Evolutionary conservation across 202 grass and related monocot species (phyloP), one percentile per base, ranked within the genome.

Genomic region (Carex sylvatica): DNA sequence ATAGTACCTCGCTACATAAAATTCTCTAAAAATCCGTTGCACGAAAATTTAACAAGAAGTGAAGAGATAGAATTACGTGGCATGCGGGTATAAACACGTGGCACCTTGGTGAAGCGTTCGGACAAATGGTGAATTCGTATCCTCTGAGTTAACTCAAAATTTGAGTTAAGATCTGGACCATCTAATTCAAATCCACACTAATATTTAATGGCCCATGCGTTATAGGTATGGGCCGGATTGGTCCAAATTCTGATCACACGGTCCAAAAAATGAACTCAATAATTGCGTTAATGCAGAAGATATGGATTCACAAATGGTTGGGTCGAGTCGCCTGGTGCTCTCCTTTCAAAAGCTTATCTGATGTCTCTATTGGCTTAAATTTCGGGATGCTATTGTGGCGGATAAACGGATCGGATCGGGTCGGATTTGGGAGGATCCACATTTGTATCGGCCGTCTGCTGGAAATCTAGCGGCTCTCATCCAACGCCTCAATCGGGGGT

Each of bases 101-200:
- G 73, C 73, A 3, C 28, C 51, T 4, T 33, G 36, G 12, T 78
- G 69, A 53, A 55, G 89, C 86, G 88, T 93, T 84, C 84, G 86
- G 75, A 62, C 63, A 47, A 76, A 52, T 58, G 4, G 72, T n/a
- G n/a, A n/a, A 33, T 33, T 33, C 3, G 31, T 33, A 33, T 33
- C 31, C 31, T 33, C 31, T 33, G 31, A 33, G 31, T 33, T 33
- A 33, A 33, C 31, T 33, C 31, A 33, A 33, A 33, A 3, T 33
- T 33, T 33, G 31, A 33, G 31, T 33, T 33, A 33, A 33, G 31
- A 33, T 33, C 3, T 33, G 31, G 31, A 33, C 31, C 1, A 3
- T 33, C 31, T 3, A 33, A 33, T 33, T 33, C 3, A 33, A 33
- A 33, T 33, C 31, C 31, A 33, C 31, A 33, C 31, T 33, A 33